Evolutionary conservation across 352 stramenopile genomes (phyloP).

Genomic region (Phytophthora rubi): DNA sequence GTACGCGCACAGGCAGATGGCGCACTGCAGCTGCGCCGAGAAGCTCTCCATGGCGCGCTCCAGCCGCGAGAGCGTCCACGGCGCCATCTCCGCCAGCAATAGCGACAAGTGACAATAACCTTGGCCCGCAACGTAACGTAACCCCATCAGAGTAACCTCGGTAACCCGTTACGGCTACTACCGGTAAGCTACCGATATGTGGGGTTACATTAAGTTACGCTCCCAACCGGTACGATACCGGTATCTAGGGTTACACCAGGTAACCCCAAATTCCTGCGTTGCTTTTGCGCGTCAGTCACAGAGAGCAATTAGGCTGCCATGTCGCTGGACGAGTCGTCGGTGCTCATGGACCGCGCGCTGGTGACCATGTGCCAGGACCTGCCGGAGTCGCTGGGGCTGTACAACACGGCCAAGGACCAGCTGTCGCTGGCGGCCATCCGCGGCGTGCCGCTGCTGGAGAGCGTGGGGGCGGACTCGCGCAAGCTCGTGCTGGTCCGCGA

Average conservation of each 20-base stretch:
- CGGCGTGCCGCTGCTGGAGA: conserved; percentile 58
- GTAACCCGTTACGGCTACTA: no score
- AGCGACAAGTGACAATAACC: neutral
- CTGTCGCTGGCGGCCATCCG: conserved; percentile 66
- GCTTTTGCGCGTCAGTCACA: neutral
- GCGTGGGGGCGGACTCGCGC: conserved; percentile 56
- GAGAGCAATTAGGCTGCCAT: conserved; percentile 30
- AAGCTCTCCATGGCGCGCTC: conserved; percentile 69
- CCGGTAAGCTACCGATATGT: no score
- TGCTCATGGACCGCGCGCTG: conserved; percentile 78
- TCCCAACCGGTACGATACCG: no score
- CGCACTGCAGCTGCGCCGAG: conserved; percentile 77
- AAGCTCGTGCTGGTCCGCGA: conserved; percentile 74
- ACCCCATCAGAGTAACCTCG: no score
- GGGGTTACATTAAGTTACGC: no score
- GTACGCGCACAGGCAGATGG: conserved; percentile 86
- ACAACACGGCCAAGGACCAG: conserved; percentile 79
- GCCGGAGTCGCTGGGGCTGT: conserved; percentile 79
- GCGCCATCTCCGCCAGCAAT: conserved; percentile 24
- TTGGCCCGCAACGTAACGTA: no score
- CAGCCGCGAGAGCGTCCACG: conserved; percentile 59
- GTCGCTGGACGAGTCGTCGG: conserved; percentile 72
- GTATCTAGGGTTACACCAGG: no score
- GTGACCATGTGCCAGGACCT: conserved; percentile 80
- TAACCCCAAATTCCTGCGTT: no score